Conservation (phyloP, 2,329 filamentous ascomycete genomes). For the Tolypocladium amazonense region DNA sequence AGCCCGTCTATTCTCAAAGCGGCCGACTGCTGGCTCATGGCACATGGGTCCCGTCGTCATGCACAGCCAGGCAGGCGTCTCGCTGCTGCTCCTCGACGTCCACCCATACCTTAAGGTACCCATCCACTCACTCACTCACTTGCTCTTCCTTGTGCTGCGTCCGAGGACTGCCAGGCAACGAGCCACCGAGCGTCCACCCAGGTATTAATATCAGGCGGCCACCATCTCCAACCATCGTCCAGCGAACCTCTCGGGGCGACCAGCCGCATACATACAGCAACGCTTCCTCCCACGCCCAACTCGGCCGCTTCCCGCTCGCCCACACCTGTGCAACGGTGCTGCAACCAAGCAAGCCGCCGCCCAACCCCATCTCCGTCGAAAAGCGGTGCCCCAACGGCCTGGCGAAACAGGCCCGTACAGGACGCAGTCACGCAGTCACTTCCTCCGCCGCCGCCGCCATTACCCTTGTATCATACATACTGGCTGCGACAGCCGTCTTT, state of each 20-base stretch:
- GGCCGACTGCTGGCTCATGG: background rate
- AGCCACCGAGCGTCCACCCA: background rate
- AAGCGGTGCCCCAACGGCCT: background rate
- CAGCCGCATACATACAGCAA: background rate
- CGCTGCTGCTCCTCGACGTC: background rate
- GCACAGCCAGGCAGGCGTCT: background rate
- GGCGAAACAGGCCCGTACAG: background rate
- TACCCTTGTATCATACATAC: background rate
- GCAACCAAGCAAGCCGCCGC: background rate
- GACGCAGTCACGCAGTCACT: background rate
- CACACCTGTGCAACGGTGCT: background rate
- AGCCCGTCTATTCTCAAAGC: background rate
- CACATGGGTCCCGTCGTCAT: background rate
- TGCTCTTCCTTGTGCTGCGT: background rate
- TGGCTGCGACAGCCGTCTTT: background rate
- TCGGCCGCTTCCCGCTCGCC: background rate
- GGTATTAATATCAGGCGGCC: background rate
- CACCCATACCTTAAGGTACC: background rate
- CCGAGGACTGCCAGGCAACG: background rate
- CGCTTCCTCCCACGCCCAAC: background rate
- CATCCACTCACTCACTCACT: too few species aligned
- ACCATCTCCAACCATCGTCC: background rate
- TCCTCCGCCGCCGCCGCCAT: background rate
- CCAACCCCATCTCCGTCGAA: background rate
- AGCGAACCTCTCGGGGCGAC: background rate